Conservation (phyloP, 2,329 filamentous ascomycete species). For the Blumeriella jaapii region DNA sequence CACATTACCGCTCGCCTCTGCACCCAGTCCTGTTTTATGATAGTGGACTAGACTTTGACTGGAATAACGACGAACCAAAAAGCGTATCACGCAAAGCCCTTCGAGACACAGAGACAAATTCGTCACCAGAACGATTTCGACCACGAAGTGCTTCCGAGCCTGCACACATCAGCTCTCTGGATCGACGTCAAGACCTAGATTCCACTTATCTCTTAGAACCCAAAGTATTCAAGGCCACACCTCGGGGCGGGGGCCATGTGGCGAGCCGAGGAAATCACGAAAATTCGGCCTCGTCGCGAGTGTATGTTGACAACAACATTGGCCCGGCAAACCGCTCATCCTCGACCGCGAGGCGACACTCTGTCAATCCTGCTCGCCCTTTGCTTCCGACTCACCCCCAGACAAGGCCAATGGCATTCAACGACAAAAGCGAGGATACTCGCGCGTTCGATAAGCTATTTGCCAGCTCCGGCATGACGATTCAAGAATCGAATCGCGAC, state of each 20-base stretch:
- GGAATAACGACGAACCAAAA: slow-evolving; percentile 12
- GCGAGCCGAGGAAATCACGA: too few relatives aligned
- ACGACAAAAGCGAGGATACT: neutral
- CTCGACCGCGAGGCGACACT: neutral
- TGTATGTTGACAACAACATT: too few relatives aligned
- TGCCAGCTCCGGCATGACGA: neutral
- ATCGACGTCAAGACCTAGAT: too few relatives aligned
- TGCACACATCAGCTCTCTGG: too few relatives aligned
- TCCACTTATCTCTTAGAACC: too few relatives aligned
- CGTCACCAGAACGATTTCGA: too few relatives aligned
- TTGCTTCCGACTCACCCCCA: neutral
- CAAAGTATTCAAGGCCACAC: too few relatives aligned
- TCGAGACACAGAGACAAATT: neutral
- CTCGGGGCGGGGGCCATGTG: too few relatives aligned
- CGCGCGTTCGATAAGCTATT: slow-evolving; percentile 2
- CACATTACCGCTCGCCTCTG: slow-evolving; percentile 29
- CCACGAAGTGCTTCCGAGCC: too few relatives aligned
- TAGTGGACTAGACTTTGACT: slow-evolving; percentile 34
- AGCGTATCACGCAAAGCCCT: too few relatives aligned
- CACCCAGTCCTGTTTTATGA: slow-evolving; percentile 36
- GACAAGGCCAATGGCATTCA: slow-evolving; percentile 2
- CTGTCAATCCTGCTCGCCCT: slow-evolving; percentile 9
- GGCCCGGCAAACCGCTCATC: too few relatives aligned
- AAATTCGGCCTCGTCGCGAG: too few relatives aligned
- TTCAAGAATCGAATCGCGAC: neutral